Evolutionary conservation across 2,329 filamentous ascomycete species (phyloP), one percentile per base, ranked within the genome.

Genomic region (Pyricularia pennisetigena): DNA sequence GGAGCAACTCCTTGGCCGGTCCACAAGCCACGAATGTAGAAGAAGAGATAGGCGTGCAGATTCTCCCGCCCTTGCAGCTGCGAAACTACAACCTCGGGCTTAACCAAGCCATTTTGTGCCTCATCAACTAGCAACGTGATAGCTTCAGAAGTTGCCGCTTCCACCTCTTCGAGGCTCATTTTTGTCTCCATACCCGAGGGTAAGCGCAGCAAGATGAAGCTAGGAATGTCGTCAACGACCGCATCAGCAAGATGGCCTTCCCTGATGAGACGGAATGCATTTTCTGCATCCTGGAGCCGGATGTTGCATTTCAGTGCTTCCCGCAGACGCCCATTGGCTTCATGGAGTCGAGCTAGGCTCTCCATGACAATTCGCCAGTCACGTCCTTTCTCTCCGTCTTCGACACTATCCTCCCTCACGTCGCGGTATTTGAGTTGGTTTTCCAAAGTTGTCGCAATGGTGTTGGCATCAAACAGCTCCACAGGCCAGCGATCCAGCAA

Each of bases 361-460:
- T 94, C 92, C 80, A 93, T 88, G n/a, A 99, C 85, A 69, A 96
- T 91, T 28, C 88, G 87, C 94, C 94, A 98, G 74, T 98, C 94
- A 68, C 90, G 82, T 0, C 90, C 90, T 71, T 84, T 85, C 71
- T 90, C 85, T 2, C 90, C 90, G 69, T 88, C 88, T 74, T 95
- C 90, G 49, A 94, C 81, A 65, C 89, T 91, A 71, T 93, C 91
- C 75, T 93, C 88, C 2, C 85, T 85, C 3, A 94, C 86, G 73
- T 93, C 89, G 12, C 89, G 87, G 69, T 88, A 90, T 63, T 89
- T 88, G 8, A 98, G 84, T 74, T 94, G 93, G 68, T 92, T 90
- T 75, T 97, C 90, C 67, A 98, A 87, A 0, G 90, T 88, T 16
- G 88, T 89, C 5, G 91, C 89, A 64, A 99, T 86, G 67, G 87